Evolutionary conservation across 805 yeast species (phyloP), one percentile per base, ranked within the genome.

Genomic region (Groenewaldozyma tartarivorans): DNA sequence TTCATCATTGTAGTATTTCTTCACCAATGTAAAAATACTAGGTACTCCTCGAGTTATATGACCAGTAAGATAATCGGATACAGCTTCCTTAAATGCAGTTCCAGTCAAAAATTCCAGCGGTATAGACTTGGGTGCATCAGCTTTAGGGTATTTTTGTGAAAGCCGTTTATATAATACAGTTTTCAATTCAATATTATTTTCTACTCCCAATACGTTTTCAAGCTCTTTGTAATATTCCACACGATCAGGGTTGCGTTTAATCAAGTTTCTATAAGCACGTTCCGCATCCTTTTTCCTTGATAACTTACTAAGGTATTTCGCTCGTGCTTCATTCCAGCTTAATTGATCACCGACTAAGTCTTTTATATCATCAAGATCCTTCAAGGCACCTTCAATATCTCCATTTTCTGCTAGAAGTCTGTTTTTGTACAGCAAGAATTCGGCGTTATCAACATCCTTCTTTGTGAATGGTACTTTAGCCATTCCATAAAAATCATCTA

Each of bases 211-310:
- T 2, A 84, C 66, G 19, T 68, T 59, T 55, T 90, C 95, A 46
- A 92, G 66, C 32, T 72, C 61, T 38, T 62, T 58, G 57, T 85
- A 88, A 55, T 85, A 86, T 9, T 59, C 64, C 29, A 67, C 64
- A 52, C 81, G 73, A 54, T 87, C 95, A 0, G 97, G 95, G 58
- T 90, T 90, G 55, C 95, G 77, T 56, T 81, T 76, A 44, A 90
- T 67, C 43, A 90, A 67, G 42, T 69, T 65, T 56, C 94, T 74
- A 55, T 79, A 83, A 32, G 75, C 67, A 38, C 71, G 52, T 15
- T 84, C 75, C 1, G 96, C 90, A 40, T 83, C 85, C 41, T 74
- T 66, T 11, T 56, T 53, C 34, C 67, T 63, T 6, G 77, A 81
- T 44, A 83, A 61, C 32, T 75, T 68, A 58, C 77, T 60, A 41